phyloP scores from a whole-genome alignment of 768 basidiomycete genomes.

The Phanerodontia chrysosporium region DNA sequence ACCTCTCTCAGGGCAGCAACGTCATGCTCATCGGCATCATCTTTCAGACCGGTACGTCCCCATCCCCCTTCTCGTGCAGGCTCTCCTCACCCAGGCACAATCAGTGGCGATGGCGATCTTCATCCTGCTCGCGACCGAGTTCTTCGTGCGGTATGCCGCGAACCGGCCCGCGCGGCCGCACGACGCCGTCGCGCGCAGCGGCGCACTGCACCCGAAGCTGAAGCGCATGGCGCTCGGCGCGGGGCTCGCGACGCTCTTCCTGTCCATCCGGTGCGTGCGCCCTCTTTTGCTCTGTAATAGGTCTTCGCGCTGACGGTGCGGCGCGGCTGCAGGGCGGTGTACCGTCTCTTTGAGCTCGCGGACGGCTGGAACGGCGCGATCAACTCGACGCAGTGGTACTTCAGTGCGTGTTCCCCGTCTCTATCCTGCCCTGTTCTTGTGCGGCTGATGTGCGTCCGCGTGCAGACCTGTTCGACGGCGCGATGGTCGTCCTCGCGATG shows the following conservation, averaged over 20 bases:
- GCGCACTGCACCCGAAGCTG: constrained; percentile 15
- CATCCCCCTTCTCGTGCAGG: no score
- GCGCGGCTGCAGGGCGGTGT: constrained; percentile 33
- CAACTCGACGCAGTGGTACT: constrained; percentile 43
- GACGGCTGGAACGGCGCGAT: constrained; percentile 50
- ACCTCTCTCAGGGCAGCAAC: constrained; percentile 35
- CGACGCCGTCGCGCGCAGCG: not conserved
- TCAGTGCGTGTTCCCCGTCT: constrained; percentile 31
- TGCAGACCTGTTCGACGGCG: constrained; percentile 47
- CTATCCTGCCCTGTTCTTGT: no score
- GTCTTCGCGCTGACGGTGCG: not conserved
- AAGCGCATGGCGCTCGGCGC: constrained; percentile 32
- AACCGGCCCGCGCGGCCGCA: constrained; percentile 29
- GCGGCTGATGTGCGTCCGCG: no score
- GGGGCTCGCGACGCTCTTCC: constrained; percentile 29
- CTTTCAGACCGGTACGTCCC: constrained; percentile 46
- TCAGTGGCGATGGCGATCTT: constrained; percentile 40
- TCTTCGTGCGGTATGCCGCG: constrained; percentile 35
- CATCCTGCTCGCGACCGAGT: constrained; percentile 39
- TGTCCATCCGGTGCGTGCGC: constrained; percentile 44
- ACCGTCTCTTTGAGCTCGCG: constrained; percentile 45
- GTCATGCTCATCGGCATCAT: constrained; percentile 63
- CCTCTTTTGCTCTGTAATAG: no score
- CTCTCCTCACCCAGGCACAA: not conserved
- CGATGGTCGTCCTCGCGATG: constrained; percentile 43